phyloP scores from a whole-genome alignment of 2,329 filamentous ascomycete species.

The Pyrenophora teres region DNA sequence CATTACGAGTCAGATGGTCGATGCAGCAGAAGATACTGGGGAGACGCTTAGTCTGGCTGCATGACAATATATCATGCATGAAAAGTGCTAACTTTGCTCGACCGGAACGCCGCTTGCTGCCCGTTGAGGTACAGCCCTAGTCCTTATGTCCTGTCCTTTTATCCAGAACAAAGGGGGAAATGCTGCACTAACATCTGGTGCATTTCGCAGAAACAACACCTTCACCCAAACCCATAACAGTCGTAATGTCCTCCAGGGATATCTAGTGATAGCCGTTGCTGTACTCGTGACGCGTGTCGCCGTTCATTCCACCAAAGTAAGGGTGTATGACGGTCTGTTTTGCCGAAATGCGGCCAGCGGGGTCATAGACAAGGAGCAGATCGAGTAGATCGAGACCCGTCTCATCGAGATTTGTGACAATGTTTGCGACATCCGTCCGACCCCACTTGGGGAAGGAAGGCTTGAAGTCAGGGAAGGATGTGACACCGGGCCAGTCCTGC shows the following conservation, averaged over 20 bases:
- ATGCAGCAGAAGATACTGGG: background rate
- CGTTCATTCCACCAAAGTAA: conserved; percentile 69
- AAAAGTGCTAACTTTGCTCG: conserved; percentile 17
- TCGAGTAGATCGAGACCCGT: conserved; percentile 70
- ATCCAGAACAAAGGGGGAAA: conserved; percentile 27
- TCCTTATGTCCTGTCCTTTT: conserved; percentile 3
- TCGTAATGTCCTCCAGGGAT: conserved; percentile 36
- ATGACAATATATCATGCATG: conserved; percentile 6
- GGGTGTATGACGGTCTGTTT: conserved; percentile 85
- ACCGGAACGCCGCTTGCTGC: conserved; percentile 31
- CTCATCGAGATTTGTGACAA: conserved; percentile 76
- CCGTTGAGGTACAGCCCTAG: conserved; percentile 20
- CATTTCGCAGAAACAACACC: conserved; percentile 23
- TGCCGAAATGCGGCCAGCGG: conserved; percentile 82
- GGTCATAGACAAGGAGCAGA: conserved; percentile 81
- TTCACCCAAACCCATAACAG: conserved; percentile 31
- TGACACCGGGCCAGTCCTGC: conserved; percentile 84
- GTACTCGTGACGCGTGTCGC: conserved; percentile 41
- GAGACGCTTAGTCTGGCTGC: background rate
- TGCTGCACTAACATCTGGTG: conserved; percentile 13
- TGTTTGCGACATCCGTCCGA: conserved; percentile 66
- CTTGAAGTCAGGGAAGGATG: conserved; percentile 95
- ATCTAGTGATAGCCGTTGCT: conserved; percentile 42
- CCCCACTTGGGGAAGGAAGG: conserved; percentile 89
- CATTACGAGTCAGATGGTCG: background rate